Evolutionary conservation across 1,284 basidiomycete species (phyloP).

Genomic region (Pseudozyma hubeiensis): DNA sequence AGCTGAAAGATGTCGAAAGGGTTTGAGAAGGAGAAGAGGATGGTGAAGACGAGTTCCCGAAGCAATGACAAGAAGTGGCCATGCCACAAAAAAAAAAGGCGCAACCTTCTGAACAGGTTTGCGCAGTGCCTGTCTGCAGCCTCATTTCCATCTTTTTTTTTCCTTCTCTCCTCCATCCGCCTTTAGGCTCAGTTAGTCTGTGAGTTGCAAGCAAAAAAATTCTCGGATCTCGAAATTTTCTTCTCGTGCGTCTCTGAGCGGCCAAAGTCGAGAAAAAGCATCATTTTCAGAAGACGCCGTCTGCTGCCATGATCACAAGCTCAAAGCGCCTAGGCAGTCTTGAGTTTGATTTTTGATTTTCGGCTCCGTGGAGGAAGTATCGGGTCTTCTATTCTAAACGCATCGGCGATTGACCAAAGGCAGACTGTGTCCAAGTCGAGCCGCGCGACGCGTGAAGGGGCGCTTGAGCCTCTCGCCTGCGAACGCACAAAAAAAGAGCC

Average conservation of each 20-base stretch:
- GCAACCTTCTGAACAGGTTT: neutral
- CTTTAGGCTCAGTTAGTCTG: slow-evolving; percentile 14
- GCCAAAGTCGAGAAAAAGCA: neutral
- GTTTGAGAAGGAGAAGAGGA: slow-evolving; percentile 11
- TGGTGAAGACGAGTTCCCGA: slow-evolving; percentile 6
- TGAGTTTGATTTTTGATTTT: slow-evolving; percentile 10
- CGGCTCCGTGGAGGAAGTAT: slow-evolving; percentile 6
- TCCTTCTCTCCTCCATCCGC: slow-evolving; percentile 6
- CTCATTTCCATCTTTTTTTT: slow-evolving; percentile 21
- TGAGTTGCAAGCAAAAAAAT: slow-evolving; percentile 23
- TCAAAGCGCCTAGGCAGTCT: slow-evolving; percentile 6
- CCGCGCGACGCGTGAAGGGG: slow-evolving; percentile 44
- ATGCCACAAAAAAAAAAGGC: neutral
- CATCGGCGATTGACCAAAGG: slow-evolving; percentile 21
- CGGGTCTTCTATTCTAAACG: neutral
- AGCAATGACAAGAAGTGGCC: neutral
- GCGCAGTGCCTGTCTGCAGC: slow-evolving; percentile 6
- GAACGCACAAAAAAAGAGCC: slow-evolving; percentile 13
- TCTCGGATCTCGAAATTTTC: slow-evolving; percentile 46
- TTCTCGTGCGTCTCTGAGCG: slow-evolving; percentile 37
- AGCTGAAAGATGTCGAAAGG: neutral
- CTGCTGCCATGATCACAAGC: slow-evolving; percentile 35
- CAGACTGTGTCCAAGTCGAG: slow-evolving; percentile 2
- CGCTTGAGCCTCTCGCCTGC: slow-evolving; percentile 4
- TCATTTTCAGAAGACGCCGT: slow-evolving; percentile 4